phyloP scores from a whole-genome alignment of 805 yeast genomes.

The Saturnispora hagleri region DNA sequence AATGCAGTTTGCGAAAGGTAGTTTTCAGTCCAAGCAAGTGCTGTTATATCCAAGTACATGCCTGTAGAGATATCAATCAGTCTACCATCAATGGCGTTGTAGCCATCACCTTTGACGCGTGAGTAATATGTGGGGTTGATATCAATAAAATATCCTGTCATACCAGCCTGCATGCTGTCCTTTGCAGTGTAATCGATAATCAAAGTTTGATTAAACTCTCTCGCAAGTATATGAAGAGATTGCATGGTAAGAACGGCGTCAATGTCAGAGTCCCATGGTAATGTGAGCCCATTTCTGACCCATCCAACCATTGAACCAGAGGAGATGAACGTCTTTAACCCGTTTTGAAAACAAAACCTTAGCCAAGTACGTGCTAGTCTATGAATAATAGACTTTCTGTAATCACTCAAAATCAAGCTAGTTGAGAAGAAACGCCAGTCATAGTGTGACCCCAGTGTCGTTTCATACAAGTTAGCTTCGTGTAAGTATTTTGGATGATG shows the following conservation, averaged over 20 bases:
- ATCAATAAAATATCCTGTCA: constrained; percentile 27
- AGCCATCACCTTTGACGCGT: constrained; percentile 35
- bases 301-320: constrained; percentile 58
- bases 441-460: constrained; percentile 32
- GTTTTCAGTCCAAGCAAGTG: constrained; percentile 22
- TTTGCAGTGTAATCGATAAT: constrained; percentile 32
- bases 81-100: constrained; percentile 46
- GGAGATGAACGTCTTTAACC: constrained; percentile 48
- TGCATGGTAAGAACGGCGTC: constrained; percentile 52
- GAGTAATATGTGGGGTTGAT: constrained; percentile 28
- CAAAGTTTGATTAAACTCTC: constrained; percentile 39
- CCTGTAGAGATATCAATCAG: constrained; percentile 44
- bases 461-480: constrained; percentile 31
- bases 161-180: constrained; percentile 18
- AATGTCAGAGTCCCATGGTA: constrained; percentile 56
- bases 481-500: constrained; percentile 30
- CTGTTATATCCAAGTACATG: constrained; percentile 36
- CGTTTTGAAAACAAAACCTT: constrained; percentile 35
- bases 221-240: constrained; percentile 35
- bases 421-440: constrained; percentile 40
- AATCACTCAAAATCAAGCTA: constrained; percentile 14
- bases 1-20: constrained; percentile 7
- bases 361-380: constrained; percentile 46
- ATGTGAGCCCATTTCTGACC: constrained; percentile 47
- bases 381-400: constrained; percentile 30